A percentile compares a stretch with the other conserved stretches of the same genome.
These are phyloP conservation scores for Dothiorella sarmentorum DNA, from an alignment of 2,329 filamentous ascomycete species.

Conservation along the genomic window DNA sequence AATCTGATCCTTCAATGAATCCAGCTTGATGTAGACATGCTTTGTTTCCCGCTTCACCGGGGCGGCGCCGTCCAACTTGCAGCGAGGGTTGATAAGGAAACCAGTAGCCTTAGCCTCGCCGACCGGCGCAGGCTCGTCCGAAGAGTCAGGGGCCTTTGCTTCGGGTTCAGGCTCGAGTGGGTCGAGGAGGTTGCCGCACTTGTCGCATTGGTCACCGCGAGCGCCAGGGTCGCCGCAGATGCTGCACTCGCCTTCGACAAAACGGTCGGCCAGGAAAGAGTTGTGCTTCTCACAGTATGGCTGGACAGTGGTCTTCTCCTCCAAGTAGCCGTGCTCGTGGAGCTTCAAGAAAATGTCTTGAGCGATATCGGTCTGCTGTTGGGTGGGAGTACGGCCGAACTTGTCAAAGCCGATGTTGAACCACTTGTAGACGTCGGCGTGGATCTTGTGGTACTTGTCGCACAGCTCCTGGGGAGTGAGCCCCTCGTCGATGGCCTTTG, in stretches of 20 bases:
- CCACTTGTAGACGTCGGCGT: slow-evolving; percentile 91
- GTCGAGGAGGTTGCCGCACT: slow-evolving; percentile 48
- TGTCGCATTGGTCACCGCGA: slow-evolving; percentile 54
- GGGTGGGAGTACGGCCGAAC: slow-evolving; percentile 88
- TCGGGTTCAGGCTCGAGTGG: slow-evolving; percentile 39
- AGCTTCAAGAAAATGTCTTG: slow-evolving; percentile 87
- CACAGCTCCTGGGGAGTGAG: slow-evolving; percentile 80
- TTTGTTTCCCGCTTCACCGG: slow-evolving; percentile 80
- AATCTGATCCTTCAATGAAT: slow-evolving; percentile 75
- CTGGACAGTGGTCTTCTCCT: slow-evolving; percentile 83
- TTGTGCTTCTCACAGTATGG: slow-evolving; percentile 77
- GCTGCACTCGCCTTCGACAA: slow-evolving; percentile 75
- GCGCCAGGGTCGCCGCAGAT: slow-evolving; percentile 59
- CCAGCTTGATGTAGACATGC: slow-evolving; percentile 84
- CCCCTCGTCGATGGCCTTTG: slow-evolving; percentile 86
- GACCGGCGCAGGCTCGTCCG: slow-evolving; percentile 9
- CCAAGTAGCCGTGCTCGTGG: slow-evolving; percentile 82
- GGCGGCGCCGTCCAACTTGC: slow-evolving; percentile 83
- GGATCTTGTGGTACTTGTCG: slow-evolving; percentile 86
- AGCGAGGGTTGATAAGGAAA: slow-evolving; percentile 58
- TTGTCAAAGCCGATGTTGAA: slow-evolving; percentile 94
- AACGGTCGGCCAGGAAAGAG: slow-evolving; percentile 52
- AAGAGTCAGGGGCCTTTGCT: neutral
- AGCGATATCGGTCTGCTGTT: slow-evolving; percentile 85
- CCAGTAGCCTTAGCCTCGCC: slow-evolving; percentile 18